These are phyloP conservation scores for Stromatinia cepivora DNA, from an alignment of 2,329 filamentous ascomycete genomes.

Conservation along the genomic window DNA sequence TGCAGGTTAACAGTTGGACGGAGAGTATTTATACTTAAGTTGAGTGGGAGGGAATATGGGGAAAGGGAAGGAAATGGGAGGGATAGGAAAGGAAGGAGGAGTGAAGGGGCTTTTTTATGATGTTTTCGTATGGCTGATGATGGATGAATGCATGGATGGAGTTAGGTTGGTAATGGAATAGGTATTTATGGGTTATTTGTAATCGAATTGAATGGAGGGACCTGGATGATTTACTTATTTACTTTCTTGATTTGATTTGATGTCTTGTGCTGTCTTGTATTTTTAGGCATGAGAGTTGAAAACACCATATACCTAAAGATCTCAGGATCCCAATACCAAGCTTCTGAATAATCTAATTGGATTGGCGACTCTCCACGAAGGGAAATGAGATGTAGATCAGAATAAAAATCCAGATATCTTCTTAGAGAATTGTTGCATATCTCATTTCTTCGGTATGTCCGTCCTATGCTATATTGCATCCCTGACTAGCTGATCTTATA, in stretches of 20 bases:
- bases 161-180: background rate
- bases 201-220: background rate
- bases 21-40: slow-evolving; percentile 78
- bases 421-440: too few species aligned
- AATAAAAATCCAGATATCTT: too few species aligned
- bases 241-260: background rate
- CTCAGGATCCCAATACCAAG: too few species aligned
- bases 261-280: too few species aligned
- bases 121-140: background rate
- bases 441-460: too few species aligned
- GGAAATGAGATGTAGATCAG: too few species aligned
- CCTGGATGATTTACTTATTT: background rate
- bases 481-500: too few species aligned
- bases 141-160: background rate
- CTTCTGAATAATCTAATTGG: too few species aligned
- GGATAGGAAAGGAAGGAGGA: background rate
- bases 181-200: background rate
- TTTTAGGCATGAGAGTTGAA: too few species aligned
- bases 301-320: too few species aligned
- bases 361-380: too few species aligned
- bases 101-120: background rate
- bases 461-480: too few species aligned
- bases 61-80: background rate
- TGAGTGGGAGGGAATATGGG: background rate
- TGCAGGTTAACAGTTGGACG: slow-evolving; percentile 83